Conservation (phyloP, 768 basidiomycete genomes). For the Trametes elegans region DNA sequence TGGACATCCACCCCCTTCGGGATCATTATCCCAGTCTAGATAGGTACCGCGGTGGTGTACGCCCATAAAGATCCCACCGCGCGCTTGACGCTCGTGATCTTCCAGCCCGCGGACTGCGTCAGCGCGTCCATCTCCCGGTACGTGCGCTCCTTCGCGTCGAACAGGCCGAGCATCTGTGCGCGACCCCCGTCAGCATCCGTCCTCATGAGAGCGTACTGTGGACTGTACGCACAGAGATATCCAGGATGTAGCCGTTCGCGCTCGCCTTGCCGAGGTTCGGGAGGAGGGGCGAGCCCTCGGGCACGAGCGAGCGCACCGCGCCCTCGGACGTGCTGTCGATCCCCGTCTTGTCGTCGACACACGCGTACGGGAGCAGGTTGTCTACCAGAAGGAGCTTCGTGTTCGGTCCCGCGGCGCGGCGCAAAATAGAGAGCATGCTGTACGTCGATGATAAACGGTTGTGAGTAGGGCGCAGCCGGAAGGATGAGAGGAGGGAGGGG, state of each 20-base stretch:
- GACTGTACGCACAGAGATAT: slow-evolving; percentile 17
- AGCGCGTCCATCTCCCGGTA: slow-evolving; percentile 56
- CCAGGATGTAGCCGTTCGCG: slow-evolving; percentile 35
- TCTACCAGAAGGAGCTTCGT: slow-evolving; percentile 14
- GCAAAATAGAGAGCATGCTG: slow-evolving; percentile 11
- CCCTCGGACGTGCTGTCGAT: not conserved
- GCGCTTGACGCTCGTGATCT: slow-evolving; percentile 52
- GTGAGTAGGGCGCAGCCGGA: not conserved
- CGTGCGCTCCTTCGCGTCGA: slow-evolving; percentile 67
- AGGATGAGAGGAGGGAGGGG: not conserved
- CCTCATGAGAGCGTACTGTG: not conserved
- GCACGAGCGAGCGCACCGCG: slow-evolving; percentile 11
- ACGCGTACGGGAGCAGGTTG: slow-evolving; percentile 11
- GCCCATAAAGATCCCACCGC: slow-evolving; percentile 17
- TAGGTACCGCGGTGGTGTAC: slow-evolving; percentile 7
- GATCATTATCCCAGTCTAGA: not conserved
- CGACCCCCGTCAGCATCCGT: not conserved
- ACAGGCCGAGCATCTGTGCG: slow-evolving; percentile 58
- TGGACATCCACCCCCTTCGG: no score
- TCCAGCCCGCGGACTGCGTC: slow-evolving; percentile 60
- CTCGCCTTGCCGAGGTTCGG: slow-evolving; percentile 30
- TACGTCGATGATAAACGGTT: not conserved
- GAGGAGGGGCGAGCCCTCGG: slow-evolving; percentile 6
- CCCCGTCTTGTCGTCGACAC: slow-evolving; percentile 5
- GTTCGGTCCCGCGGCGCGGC: slow-evolving; percentile 10